Base-by-base conservation (phyloP, 805 yeast genomes). In the Kodamaea kaohsiungensis region DNA sequence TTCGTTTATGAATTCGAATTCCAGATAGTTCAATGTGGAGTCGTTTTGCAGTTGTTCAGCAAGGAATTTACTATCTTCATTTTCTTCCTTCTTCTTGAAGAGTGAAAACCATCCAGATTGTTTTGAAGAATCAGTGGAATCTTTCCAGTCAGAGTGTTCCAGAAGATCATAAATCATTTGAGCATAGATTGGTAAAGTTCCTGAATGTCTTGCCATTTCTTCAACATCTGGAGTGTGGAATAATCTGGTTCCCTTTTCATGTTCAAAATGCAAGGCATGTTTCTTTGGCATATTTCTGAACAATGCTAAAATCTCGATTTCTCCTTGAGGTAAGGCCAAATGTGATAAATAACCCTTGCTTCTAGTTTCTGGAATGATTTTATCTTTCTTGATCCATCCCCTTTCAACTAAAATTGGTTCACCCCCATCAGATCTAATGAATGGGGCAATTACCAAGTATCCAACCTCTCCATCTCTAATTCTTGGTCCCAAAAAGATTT, bases 401-500 rank as follows among this genome's bases (percentile, higher is more conserved):
- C 99, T 81, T 67, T 90, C 96, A 27, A 95, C 80, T 52, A 95
- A 73, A 15, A 95, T 75, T 51, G 89, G 92, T 48, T 86, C 81
- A 1, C 91, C 95, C 19, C 91, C 89, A 56, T 83, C 85, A 3
- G 83, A 74, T 56, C 96, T 82, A 19, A 84, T 80, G 62, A 95
- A 83, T 10, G 99, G 98, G 5, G 96, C 87, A 30, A 89, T 83
- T 5, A 93, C 79, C 19, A 82, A 71, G 68, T 89, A 95, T 1
- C 99, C 99, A 53, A 84, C 80, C 58, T 76, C 74, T 3, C 78
- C 79, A 57, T 90, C 85, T 59, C 79, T 78, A 48, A 88, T 76
- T 59, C 97, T 80, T 5, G 99, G 98, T 0, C 98, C 98, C 51
- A 95, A 90, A 63, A 89, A 88, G 72, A 91, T 84, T 68, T 95